phyloP scores from a whole-genome alignment of 2,329 filamentous ascomycete genomes.

The Beauveria varroae region DNA sequence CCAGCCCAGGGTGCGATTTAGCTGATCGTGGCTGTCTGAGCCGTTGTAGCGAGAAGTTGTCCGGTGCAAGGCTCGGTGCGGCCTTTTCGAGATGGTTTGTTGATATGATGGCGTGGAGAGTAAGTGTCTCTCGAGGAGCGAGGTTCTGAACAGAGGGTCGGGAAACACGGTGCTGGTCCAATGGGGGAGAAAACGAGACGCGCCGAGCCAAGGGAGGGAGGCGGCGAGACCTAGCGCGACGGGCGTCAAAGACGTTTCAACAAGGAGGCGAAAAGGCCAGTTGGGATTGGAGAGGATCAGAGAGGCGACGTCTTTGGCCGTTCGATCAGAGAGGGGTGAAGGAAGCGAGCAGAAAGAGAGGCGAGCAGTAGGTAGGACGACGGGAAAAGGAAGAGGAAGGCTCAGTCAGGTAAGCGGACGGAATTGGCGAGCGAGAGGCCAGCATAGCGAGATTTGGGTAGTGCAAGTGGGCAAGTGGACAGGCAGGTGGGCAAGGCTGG shows the following conservation, averaged over 20 bases:
- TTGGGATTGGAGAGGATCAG: neutral
- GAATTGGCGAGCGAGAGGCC: constrained; percentile 7
- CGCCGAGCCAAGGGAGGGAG: constrained; percentile 6
- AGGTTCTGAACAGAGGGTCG: neutral
- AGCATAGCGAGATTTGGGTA: neutral
- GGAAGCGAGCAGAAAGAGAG: constrained; percentile 1
- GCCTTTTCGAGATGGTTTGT: neutral
- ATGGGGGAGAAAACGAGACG: constrained; percentile 2
- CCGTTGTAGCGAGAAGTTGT: neutral
- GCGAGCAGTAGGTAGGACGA: neutral
- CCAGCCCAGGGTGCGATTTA: neutral
- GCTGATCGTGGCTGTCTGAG: neutral
- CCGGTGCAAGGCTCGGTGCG: neutral
- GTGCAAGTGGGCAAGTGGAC: neutral
- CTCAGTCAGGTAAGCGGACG: constrained; percentile 1
- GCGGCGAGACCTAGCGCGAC: neutral
- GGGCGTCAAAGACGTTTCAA: neutral
- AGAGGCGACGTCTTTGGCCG: neutral
- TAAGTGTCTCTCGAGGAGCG: neutral
- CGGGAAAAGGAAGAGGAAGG: neutral
- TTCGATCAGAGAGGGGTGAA: neutral
- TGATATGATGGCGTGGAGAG: neutral
- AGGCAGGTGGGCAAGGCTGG: neutral
- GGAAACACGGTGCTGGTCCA: neutral
- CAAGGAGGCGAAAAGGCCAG: neutral